These are phyloP conservation scores for Arthrobotrys conoides DNA, from an alignment of 2,329 filamentous ascomycete species.

Conservation along the genomic window DNA sequence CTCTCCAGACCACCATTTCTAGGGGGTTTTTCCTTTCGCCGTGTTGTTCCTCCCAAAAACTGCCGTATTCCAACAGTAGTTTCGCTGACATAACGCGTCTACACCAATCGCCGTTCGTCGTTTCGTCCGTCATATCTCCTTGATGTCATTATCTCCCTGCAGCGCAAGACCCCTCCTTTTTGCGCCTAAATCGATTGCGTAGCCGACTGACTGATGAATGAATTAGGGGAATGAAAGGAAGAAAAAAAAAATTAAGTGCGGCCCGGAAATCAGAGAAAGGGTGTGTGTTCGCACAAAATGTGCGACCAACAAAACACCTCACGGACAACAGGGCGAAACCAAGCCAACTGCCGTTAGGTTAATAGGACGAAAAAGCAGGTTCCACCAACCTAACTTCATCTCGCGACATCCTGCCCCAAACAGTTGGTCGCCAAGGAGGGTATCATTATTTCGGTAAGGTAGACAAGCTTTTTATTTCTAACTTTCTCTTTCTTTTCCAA, in stretches of 20 bases:
- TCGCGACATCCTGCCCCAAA: conserved; percentile 58
- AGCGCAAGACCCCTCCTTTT: background rate
- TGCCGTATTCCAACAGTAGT: background rate
- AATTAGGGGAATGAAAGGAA: conserved; percentile 28
- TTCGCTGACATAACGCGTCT: background rate
- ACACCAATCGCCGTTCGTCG: background rate
- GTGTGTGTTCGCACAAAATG: conserved; percentile 37
- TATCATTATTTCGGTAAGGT: conserved; percentile 22
- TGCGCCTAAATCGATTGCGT: conserved; percentile 19
- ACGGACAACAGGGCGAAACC: conserved; percentile 6
- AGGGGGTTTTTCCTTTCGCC: background rate
- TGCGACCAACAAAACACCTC: conserved; percentile 24
- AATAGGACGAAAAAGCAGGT: conserved; percentile 9
- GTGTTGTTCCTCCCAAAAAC: conserved; percentile 4
- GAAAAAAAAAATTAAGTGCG: conserved; percentile 21
- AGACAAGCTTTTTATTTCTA: conserved; percentile 41
- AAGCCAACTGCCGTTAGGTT: conserved; percentile 38
- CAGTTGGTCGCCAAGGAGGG: conserved; percentile 38
- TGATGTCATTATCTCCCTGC: background rate
- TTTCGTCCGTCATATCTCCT: background rate
- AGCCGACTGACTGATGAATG: conserved; percentile 2
- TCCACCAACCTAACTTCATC: conserved; percentile 37
- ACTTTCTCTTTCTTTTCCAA: background rate
- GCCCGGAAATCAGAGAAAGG: background rate
- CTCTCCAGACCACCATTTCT: too few relatives aligned